Evolutionary conservation across 495 filamentous ascomycete species (phyloP).

Genomic region (Podospora pseudocomata): DNA sequence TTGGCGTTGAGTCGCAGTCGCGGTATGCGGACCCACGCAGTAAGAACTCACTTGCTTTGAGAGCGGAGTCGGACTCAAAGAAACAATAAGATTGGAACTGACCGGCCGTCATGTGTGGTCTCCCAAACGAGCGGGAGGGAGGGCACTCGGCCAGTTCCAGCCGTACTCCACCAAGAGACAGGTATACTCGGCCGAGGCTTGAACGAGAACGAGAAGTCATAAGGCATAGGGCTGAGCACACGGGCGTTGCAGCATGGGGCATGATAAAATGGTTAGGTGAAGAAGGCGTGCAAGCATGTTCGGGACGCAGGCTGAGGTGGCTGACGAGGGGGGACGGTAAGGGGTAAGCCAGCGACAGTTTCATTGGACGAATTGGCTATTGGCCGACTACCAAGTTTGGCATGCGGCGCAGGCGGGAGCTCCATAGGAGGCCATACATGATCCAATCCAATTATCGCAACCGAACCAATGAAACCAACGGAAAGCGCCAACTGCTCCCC

Average conservation of each 20-base stretch:
- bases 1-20: not conserved
- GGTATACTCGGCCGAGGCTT: not conserved
- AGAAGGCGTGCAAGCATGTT: not conserved
- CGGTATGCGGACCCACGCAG: not conserved
- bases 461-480: slow-evolving; percentile 6
- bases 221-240: slow-evolving; percentile 14
- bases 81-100: not conserved
- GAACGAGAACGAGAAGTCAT: not conserved
- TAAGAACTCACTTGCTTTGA: not conserved
- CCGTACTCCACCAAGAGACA: not conserved
- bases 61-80: not conserved
- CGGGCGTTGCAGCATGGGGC: slow-evolving; percentile 3
- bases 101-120: not conserved
- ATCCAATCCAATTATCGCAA: slow-evolving; percentile 15
- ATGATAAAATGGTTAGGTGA: not conserved
- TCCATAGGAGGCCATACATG: slow-evolving; percentile 1
- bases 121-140: not conserved
- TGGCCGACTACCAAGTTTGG: slow-evolving; percentile 1
- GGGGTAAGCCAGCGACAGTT: slow-evolving; percentile 8
- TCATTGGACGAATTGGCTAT: not conserved
- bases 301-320: not conserved
- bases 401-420: slow-evolving; percentile 13
- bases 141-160: not conserved
- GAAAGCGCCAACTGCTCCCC: not conserved
- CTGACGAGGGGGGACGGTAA: not conserved